Percentiles rank a stretch among this genome's conserved stretches.
These are phyloP conservation scores for Globisporangium rhizosaccharum DNA, from an alignment of 352 stramenopile genomes.

Conservation along the genomic window DNA sequence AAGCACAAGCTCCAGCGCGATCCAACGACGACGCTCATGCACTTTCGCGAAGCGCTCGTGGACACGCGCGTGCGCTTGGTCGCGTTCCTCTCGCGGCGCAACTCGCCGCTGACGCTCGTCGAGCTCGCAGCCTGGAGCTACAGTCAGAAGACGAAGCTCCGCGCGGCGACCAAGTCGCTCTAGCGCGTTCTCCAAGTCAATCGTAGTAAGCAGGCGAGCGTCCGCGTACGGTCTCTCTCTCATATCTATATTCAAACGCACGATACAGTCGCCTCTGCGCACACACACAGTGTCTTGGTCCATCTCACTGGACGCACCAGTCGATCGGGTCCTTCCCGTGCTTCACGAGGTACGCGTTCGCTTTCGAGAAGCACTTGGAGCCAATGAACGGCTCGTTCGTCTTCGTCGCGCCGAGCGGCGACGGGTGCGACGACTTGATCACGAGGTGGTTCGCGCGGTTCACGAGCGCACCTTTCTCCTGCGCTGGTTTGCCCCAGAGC, in stretches of 20 bases:
- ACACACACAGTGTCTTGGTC: slow-evolving; percentile 11
- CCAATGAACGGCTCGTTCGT: slow-evolving; percentile 94
- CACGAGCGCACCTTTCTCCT: slow-evolving; percentile 77
- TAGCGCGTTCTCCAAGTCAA: slow-evolving; percentile 2
- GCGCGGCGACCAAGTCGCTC: slow-evolving; percentile 6
- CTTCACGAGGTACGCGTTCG: slow-evolving; percentile 72
- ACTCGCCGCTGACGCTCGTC: slow-evolving; percentile 36
- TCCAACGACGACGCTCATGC: slow-evolving; percentile 48
- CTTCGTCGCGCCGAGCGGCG: slow-evolving; percentile 94
- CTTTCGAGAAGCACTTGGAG: slow-evolving; percentile 88
- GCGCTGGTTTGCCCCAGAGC: slow-evolving; percentile 97
- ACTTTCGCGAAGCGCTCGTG: slow-evolving; percentile 53
- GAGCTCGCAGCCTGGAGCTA: slow-evolving; percentile 50
- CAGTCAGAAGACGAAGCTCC: slow-evolving; percentile 18
- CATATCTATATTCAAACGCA: neutral
- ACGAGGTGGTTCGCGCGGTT: slow-evolving; percentile 78
- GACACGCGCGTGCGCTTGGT: slow-evolving; percentile 44
- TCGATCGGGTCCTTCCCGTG: slow-evolving; percentile 81
- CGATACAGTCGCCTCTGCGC: too few species aligned
- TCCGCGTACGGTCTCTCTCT: too few species aligned
- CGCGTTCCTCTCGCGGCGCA: slow-evolving; percentile 39
- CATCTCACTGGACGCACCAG: slow-evolving; percentile 42
- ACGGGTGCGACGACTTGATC: slow-evolving; percentile 90
- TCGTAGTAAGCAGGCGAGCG: neutral
- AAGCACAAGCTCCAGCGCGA: slow-evolving; percentile 42